phyloP scores from a whole-genome alignment of 768 basidiomycete genomes.

The Agrocybe chaxingu region DNA sequence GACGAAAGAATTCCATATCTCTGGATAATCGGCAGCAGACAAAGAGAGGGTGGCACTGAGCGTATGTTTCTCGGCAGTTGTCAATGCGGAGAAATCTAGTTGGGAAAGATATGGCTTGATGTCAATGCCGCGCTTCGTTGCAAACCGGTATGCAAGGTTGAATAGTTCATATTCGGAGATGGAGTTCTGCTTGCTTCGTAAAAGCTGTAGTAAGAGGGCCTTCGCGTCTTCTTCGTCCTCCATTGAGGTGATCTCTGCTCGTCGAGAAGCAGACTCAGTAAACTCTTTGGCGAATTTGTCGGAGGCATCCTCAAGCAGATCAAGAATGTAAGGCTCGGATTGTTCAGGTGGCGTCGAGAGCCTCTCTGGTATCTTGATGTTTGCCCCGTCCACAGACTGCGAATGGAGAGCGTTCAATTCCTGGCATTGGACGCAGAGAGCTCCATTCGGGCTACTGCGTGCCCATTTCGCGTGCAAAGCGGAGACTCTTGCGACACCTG shows the following conservation, averaged over 20 bases:
- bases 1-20: slow-evolving; percentile 63
- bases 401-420: slow-evolving; percentile 72
- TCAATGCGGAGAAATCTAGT: slow-evolving; percentile 56
- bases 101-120: slow-evolving; percentile 44
- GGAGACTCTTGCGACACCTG: slow-evolving; percentile 53
- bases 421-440: slow-evolving; percentile 62
- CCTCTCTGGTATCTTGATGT: slow-evolving; percentile 55
- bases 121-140: slow-evolving; percentile 41
- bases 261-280: slow-evolving; percentile 21
- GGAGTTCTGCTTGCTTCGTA: slow-evolving; percentile 49
- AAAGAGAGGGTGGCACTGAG: slow-evolving; percentile 40
- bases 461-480: slow-evolving; percentile 62
- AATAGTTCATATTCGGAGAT: slow-evolving; percentile 63
- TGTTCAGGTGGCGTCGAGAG: slow-evolving; percentile 48
- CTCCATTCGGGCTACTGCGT: slow-evolving; percentile 49
- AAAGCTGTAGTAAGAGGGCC: slow-evolving; percentile 36
- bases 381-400: slow-evolving; percentile 64
- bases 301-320: slow-evolving; percentile 46
- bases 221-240: slow-evolving; percentile 36
- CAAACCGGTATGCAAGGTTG: slow-evolving; percentile 44
- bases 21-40: slow-evolving; percentile 36
- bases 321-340: slow-evolving; percentile 45
- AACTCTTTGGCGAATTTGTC: slow-evolving; percentile 44
- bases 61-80: slow-evolving; percentile 50
- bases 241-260: slow-evolving; percentile 18